Evolutionary conservation across 1,139 yeast genomes (phyloP).

Genomic region (Blastobotrys serpentis): DNA sequence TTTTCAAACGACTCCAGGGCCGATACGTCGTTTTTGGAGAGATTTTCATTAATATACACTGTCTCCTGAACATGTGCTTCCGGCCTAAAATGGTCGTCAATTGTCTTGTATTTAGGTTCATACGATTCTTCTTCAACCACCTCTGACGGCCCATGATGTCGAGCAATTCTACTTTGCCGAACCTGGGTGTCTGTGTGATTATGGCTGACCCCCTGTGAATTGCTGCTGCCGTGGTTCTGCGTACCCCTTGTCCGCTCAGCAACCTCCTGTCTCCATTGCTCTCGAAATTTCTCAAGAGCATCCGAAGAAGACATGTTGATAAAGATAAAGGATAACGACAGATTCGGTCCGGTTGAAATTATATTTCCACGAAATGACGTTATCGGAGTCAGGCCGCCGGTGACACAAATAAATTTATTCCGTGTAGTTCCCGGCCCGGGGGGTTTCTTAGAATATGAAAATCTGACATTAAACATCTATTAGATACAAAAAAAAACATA

Average conservation of each 20-base stretch:
- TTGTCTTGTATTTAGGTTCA: background rate
- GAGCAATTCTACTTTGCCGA: background rate
- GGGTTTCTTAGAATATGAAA: too few relatives aligned
- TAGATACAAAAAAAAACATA: background rate
- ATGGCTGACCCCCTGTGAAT: background rate
- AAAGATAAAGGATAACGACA: background rate
- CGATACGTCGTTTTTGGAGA: constrained; percentile 22
- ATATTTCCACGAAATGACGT: too few relatives aligned
- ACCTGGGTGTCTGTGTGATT: constrained; percentile 6
- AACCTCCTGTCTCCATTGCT: constrained; percentile 20
- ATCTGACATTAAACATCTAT: background rate
- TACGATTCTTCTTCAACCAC: background rate
- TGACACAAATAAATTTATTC: too few relatives aligned
- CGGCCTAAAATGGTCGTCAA: background rate
- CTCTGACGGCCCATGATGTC: background rate
- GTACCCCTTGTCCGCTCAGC: constrained; percentile 12
- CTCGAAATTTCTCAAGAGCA: constrained; percentile 19
- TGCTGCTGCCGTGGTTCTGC: constrained; percentile 2
- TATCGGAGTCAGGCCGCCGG: too few relatives aligned
- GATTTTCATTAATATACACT: constrained; percentile 22
- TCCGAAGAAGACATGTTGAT: background rate
- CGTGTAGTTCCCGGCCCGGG: too few relatives aligned
- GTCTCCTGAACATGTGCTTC: constrained; percentile 11
- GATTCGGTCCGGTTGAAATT: too few relatives aligned
- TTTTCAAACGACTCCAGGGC: constrained; percentile 67